Evolutionary conservation across 257 asterid genomes (phyloP).

Genomic region (Solanum arcanum): DNA sequence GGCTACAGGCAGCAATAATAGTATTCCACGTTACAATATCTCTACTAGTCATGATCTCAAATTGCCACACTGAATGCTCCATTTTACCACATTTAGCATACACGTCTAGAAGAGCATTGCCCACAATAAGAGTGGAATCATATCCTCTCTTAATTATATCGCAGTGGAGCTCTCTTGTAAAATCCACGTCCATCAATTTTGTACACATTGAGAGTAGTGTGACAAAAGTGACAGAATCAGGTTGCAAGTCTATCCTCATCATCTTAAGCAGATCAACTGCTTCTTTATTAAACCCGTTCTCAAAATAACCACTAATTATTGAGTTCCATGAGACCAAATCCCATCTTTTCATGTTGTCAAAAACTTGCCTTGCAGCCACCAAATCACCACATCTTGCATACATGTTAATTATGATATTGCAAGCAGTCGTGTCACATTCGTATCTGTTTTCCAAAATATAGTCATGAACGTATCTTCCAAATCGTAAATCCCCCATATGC

Average conservation of each 20-base stretch:
- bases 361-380: conserved; percentile 36
- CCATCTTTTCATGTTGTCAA: conserved; percentile 40
- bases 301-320: conserved; percentile 45
- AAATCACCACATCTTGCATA: conserved; percentile 72
- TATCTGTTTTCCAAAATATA: conserved; percentile 48
- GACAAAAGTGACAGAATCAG: conserved; percentile 54
- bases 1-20: conserved; percentile 55
- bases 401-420: conserved; percentile 60
- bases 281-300: conserved; percentile 31
- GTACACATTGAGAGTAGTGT: conserved; percentile 42
- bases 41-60: conserved; percentile 48
- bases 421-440: conserved; percentile 30
- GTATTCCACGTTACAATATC: conserved; percentile 75
- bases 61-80: conserved; percentile 51
- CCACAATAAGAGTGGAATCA: conserved; percentile 39
- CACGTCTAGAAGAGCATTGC: conserved; percentile 59
- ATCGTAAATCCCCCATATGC: conserved; percentile 35
- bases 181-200: conserved; percentile 14
- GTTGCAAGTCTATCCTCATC: conserved; percentile 39
- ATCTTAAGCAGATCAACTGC: conserved; percentile 39
- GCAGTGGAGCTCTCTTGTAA: conserved; percentile 46
- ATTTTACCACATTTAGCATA: conserved; percentile 57
- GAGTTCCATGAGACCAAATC: conserved; percentile 88
- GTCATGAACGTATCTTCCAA: conserved; percentile 51
- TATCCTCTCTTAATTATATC: conserved; percentile 52